Conservation (phyloP, 75 land plant genomes). For the Gnetum montanum region DNA sequence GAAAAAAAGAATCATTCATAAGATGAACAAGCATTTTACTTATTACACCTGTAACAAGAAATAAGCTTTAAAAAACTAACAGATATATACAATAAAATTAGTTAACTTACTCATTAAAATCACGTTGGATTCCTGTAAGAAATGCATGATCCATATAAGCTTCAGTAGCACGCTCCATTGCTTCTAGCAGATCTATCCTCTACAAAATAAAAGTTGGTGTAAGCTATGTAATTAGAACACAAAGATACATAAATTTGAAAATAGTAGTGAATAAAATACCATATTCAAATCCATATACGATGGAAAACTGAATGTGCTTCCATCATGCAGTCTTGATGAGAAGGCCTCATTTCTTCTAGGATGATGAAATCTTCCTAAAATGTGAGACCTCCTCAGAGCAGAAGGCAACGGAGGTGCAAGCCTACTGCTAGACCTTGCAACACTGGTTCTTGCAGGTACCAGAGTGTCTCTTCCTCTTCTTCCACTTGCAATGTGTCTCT, state of each 20-base stretch:
- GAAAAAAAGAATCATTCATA: too few species aligned
- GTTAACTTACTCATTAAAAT: slow-evolving; percentile 7
- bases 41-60: too few species aligned
- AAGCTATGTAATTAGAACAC: too few species aligned
- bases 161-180: slow-evolving; percentile 4
- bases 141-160: background rate
- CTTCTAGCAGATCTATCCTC: slow-evolving; percentile 6
- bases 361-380: slow-evolving; percentile 1
- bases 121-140: slow-evolving; percentile 7
- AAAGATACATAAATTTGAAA: too few species aligned
- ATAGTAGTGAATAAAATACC: background rate
- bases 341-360: background rate
- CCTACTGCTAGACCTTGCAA: background rate
- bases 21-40: too few species aligned
- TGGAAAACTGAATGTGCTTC: slow-evolving; percentile 1
- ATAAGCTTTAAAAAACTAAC: too few species aligned
- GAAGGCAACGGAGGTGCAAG: background rate
- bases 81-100: too few species aligned
- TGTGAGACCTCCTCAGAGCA: background rate
- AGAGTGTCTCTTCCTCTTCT: slow-evolving; percentile 1
- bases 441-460: background rate
- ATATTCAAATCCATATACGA: slow-evolving; percentile 1
- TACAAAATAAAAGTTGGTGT: too few species aligned
- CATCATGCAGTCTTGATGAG: background rate
- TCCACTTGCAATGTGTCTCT: background rate